Base-by-base conservation (phyloP, 2,329 filamentous ascomycete genomes). In the Fusarium goolgardi region DNA sequence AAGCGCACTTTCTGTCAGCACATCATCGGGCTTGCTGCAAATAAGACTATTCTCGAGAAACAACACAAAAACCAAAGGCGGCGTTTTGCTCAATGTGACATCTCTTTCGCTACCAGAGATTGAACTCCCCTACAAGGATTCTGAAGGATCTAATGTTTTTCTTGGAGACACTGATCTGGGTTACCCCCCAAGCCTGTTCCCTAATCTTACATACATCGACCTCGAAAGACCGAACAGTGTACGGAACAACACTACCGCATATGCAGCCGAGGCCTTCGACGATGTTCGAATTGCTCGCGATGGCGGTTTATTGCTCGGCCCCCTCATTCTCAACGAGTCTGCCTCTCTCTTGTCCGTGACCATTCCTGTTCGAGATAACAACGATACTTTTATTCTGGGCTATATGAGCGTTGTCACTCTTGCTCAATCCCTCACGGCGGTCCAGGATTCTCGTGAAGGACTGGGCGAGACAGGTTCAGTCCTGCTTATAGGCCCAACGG, bases 341-440 rank as follows among this genome's bases (percentile, higher is more conserved):
- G 91, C 91, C 67, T 91, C 92, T 23, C 81, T 97, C 13, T 77
- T 97, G 15, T 97, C 94, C 4, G 82, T 97, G 60, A 97, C 94
- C 0, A 80, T 95, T 18, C 92, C 94, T 0, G 88, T 97, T 54
- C 85, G 92, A 62, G 89, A 91, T 75, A 83, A 84, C 3, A 84
- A 85, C 3, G 76, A 79, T 41, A 81, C 80, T 5, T 88, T 91
- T 65, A 86, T 95, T 1, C 83, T 97, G 7, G 94, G 93, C 3
- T 97, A 93, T 81, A 86, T 97, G 81, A 97, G 93, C 2, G 81
- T 95, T 3, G 83, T 97, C n/a, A 85, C 91, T 56, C 87, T 91
- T 57, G 90, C 90, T 3, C 80, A 81, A 6, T 84, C 90, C 2
- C 81, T 96, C 5, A 81, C 88, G n/a, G 78, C 84, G 44, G 85